Evolutionary conservation across 2,329 filamentous ascomycete genomes (phyloP).

Genomic region (Cordyceps pruinosa): DNA sequence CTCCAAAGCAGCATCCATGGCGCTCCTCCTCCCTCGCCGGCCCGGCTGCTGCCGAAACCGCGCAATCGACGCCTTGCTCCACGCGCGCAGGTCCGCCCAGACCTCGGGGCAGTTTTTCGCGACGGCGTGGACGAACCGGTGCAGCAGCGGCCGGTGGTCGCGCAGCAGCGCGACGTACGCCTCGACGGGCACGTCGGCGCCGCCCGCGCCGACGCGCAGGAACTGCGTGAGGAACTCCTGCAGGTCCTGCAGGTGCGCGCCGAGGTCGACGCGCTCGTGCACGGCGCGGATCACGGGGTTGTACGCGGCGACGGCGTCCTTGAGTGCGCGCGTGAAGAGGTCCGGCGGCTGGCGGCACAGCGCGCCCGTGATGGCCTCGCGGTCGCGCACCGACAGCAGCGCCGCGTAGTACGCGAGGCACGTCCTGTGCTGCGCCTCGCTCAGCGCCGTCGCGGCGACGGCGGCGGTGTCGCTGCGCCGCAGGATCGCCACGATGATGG

Average conservation of each 20-base stretch:
- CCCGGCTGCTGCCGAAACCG: constrained; percentile 44
- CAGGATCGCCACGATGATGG: constrained; percentile 63
- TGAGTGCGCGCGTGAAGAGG: constrained; percentile 60
- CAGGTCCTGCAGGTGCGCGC: constrained; percentile 58
- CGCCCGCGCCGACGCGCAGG: constrained; percentile 46
- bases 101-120: constrained; percentile 62
- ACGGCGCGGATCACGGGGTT: constrained; percentile 68
- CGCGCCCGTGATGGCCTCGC: constrained; percentile 60
- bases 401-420: constrained; percentile 65
- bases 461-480: constrained; percentile 42
- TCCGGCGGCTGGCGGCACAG: constrained; percentile 66
- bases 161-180: constrained; percentile 64
- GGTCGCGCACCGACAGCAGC: constrained; percentile 64
- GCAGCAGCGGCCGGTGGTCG: constrained; percentile 55
- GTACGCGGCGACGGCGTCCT: constrained; percentile 59
- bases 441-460: constrained; percentile 40
- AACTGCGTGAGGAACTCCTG: constrained; percentile 66
- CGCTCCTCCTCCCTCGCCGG: constrained; percentile 17
- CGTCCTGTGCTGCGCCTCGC: constrained; percentile 53
- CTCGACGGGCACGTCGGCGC: constrained; percentile 46
- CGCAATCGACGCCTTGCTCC: constrained; percentile 50
- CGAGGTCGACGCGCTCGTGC: constrained; percentile 65
- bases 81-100: constrained; percentile 52
- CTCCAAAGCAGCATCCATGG: constrained; percentile 35
- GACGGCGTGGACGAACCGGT: constrained; percentile 65